Base-by-base conservation (phyloP, 1,284 basidiomycete species). In the Ganoderma sinense region DNA sequence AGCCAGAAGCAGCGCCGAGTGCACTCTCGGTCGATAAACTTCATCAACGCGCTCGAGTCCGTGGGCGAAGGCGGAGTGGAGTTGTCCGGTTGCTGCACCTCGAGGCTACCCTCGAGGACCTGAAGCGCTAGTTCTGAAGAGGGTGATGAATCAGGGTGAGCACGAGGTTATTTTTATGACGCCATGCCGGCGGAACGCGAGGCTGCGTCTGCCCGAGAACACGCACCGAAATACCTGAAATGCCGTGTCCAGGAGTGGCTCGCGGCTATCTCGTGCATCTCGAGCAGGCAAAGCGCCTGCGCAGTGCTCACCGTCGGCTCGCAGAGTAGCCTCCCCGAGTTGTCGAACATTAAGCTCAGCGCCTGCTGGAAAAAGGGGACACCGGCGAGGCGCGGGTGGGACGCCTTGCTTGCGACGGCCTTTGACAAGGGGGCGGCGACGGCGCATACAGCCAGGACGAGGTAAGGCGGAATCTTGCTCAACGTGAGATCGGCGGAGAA, bases 1-100 rank as follows among this genome's bases (percentile, higher is more conserved):
- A 93, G 81, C 93, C 93, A 94, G 79, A 94, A 94, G 69, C 92
- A 88, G 66, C 93, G 88, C 62, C 93, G 87, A 33, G 89, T 83
- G 72, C 89, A 90, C 81, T 94, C 92, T 67, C 88, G 88, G 75
- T 93, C 89, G 73, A 91, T 88, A 69, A 86, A 86, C 58, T 81
- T 81, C 69, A 89, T 85, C 43, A 90, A 86, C 70, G 86, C 87
- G 63, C 88, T 86, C 31, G 65, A 55, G 63, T 73, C 62, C 20
- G 64, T 67, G 56, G 88, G 83, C 71, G 89, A 84, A 48, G 85
- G 84, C 58, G 85, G 85, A 56, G 85, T 79, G 48, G 87, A 84
- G 73, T 86, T 84, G 71, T 92, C 90, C 55, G 88, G 86, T 70
- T 83, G 83, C 75, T 89, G 87, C 51, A 92, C 86, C 69, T 88